Base-by-base conservation (phyloP, 768 basidiomycete genomes). In the Calocybe gangraenosa region DNA sequence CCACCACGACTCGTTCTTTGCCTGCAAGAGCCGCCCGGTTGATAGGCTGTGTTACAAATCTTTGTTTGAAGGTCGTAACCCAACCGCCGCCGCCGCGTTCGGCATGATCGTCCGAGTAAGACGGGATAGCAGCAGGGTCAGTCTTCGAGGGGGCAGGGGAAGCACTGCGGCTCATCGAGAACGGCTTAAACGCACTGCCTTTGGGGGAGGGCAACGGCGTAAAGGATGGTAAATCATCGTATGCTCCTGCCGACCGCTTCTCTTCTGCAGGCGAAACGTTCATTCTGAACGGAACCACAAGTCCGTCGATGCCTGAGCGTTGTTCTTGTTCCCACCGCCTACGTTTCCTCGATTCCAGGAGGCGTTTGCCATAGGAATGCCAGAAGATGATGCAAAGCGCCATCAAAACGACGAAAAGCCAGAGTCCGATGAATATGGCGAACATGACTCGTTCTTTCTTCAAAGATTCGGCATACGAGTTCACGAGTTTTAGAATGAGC, bases 371-470 rank as follows among this genome's bases (percentile, higher is more conserved):
- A 58, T 78, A 82, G 3, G 84, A 74, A 58, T 89, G 76, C 86
- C 86, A 91, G 39, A 85, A 67, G 34, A 92, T 67, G 55, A 90
- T 65, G 46, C 58, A 58, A 21, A 91, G 58, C 11, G 78, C 94
- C 76, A 94, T 86, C 47, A 95, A 57, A 21, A 92, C 82, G 36
- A 96, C 89, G 30, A 91, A 32, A 14, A 67, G 76, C 92, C 93
- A 98, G 2, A 97, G 68, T 0, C 67, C 84, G 53, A 95, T 73
- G 68, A 96, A 92, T 52, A 94, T 72, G 2, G 63, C 62, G 60
- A 95, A 96, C 73, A 92, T 88, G 49, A 91, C 61, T 25, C 87
- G 80, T 62, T 96, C 92, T 60, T 84, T 84, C 67, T 81, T 73
- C 53, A 98, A 69, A 15, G 82, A 76, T 9, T 67, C 65, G 11